Evolutionary conservation across 2,329 filamentous ascomycete species (phyloP).

Genomic region (Pseudogymnoascus sp.): DNA sequence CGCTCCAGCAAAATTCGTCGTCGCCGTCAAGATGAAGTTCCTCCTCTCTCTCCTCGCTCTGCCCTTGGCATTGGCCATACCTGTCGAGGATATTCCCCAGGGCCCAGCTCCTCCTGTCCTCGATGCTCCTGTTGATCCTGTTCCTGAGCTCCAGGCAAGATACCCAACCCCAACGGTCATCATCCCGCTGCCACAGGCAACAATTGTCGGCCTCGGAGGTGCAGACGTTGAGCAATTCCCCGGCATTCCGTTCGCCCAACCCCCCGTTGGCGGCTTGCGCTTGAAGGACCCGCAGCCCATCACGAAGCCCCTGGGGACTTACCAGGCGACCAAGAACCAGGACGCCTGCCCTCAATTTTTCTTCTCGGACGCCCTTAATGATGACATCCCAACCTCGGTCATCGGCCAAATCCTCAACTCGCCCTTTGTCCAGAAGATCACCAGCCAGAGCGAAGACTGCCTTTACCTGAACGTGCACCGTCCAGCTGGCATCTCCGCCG

Average conservation of each 20-base stretch:
- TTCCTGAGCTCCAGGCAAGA: background rate
- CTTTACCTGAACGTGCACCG: conserved; percentile 51
- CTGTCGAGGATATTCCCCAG: background rate
- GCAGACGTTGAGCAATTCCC: conserved; percentile 55
- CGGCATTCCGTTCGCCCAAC: conserved; percentile 67
- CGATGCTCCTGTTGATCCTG: background rate
- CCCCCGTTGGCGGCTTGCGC: conserved; percentile 57
- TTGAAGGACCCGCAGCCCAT: conserved; percentile 60
- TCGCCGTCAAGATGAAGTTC: conserved; percentile 1
- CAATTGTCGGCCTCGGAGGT: conserved; percentile 17
- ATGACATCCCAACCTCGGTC: conserved; percentile 29
- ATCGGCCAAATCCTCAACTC: conserved; percentile 44
- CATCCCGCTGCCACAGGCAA: conserved; percentile 18
- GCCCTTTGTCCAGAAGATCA: conserved; percentile 48
- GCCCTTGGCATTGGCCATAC: conserved; percentile 2
- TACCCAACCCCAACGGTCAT: conserved; percentile 16
- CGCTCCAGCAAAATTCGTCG: background rate
- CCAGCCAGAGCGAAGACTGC: conserved; percentile 54
- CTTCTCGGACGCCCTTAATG: conserved; percentile 40
- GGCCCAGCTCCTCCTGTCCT: background rate
- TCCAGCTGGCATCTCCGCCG: conserved; percentile 45
- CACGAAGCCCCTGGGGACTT: conserved; percentile 47
- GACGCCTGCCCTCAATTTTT: conserved; percentile 66
- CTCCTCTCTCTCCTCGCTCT: background rate
- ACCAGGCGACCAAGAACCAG: conserved; percentile 50